phyloP scores from a whole-genome alignment of 1,284 basidiomycete genomes.

The Kwoniella shivajii region DNA sequence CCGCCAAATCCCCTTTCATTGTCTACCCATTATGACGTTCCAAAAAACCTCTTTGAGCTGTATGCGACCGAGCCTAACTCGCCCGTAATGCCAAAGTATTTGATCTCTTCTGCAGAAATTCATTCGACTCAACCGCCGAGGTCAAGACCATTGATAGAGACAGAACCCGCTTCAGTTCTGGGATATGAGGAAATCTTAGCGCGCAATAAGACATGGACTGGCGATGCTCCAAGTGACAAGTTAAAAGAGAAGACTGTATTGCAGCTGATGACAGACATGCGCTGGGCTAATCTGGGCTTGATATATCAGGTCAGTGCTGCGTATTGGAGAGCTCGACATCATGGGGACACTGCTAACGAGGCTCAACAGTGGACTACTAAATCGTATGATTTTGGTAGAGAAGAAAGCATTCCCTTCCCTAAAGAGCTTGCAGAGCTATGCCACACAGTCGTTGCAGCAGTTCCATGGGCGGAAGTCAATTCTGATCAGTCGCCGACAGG shows the following conservation, averaged over 20 bases:
- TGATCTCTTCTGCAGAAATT: neutral
- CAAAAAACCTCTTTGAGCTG: conserved; percentile 60
- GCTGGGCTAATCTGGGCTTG: conserved; percentile 93
- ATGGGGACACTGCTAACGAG: too few species aligned
- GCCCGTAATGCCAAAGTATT: conserved; percentile 32
- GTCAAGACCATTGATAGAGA: conserved; percentile 34
- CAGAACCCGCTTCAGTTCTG: conserved; percentile 39
- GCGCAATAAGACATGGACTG: conserved; percentile 39
- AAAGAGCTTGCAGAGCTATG: conserved; percentile 64
- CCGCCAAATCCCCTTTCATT: conserved; percentile 83
- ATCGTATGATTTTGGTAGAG: conserved; percentile 74
- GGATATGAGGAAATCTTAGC: conserved; percentile 47
- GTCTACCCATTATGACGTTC: conserved; percentile 77
- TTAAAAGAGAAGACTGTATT: conserved; percentile 67
- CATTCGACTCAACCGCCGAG: neutral
- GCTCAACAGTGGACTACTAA: conserved; percentile 80
- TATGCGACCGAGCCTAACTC: conserved; percentile 42
- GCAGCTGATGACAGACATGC: conserved; percentile 67
- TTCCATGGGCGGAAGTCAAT: conserved; percentile 74
- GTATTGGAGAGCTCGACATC: neutral
- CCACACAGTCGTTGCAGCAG: conserved; percentile 61
- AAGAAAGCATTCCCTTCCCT: conserved; percentile 65
- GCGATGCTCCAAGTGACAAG: conserved; percentile 40
- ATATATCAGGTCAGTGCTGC: conserved; percentile 63
- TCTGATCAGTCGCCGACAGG: conserved; percentile 54